Conservation (phyloP, 2,329 filamentous ascomycete genomes). For the Neophaeococcomyces mojaviensis region DNA sequence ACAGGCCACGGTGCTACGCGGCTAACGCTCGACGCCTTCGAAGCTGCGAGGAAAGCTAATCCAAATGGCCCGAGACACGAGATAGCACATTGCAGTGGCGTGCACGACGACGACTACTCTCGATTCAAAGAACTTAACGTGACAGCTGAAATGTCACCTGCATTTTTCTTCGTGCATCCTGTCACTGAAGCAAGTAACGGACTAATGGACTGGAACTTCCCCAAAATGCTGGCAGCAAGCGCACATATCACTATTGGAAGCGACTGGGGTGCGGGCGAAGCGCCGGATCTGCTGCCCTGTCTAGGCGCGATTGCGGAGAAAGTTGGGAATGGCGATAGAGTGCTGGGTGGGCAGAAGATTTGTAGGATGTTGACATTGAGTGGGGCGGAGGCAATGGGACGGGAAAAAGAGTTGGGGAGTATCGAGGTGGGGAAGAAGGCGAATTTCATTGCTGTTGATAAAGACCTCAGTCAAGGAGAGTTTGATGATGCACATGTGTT, state of each 20-base stretch:
- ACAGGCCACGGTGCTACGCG: slow-evolving; percentile 10
- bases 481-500: slow-evolving; percentile 26
- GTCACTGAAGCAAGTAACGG: slow-evolving; percentile 5
- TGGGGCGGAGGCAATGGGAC: slow-evolving; percentile 26
- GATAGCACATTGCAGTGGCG: slow-evolving; percentile 25
- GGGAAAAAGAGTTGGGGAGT: slow-evolving; percentile 24
- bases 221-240: slow-evolving; percentile 22
- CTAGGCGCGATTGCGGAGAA: too few species aligned
- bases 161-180: slow-evolving; percentile 23
- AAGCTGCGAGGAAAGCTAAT: slow-evolving; percentile 8
- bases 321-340: neutral
- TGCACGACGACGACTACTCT: slow-evolving; percentile 26
- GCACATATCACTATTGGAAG: slow-evolving; percentile 29
- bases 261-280: slow-evolving; percentile 11
- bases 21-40: slow-evolving; percentile 8
- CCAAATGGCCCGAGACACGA: slow-evolving; percentile 9
- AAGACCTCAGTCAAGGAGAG: slow-evolving; percentile 25
- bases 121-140: slow-evolving; percentile 26
- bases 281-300: too few species aligned
- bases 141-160: slow-evolving; percentile 31
- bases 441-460: slow-evolving; percentile 27
- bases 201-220: slow-evolving; percentile 26
- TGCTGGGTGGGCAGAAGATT: neutral
- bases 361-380: slow-evolving; percentile 25
- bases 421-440: slow-evolving; percentile 29